Percentiles rank a stretch among this genome's conserved stretches.
phyloP scores from a whole-genome alignment of 306 rosid genomes.

The Lathyrus aphaca region DNA sequence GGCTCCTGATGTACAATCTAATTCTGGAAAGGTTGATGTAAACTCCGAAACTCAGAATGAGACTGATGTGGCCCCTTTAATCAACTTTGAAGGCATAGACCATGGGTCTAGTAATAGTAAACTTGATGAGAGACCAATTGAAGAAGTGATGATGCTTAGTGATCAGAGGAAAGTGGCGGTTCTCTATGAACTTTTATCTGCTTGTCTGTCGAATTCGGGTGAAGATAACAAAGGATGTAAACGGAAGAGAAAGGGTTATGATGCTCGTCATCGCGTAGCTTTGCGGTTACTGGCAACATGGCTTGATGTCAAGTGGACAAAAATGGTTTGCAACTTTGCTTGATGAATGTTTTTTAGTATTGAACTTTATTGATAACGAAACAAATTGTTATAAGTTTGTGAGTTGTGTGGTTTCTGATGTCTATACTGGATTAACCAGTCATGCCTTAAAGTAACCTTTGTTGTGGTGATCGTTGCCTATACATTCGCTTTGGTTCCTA shows the following conservation, averaged over 20 bases:
- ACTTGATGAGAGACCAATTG: constrained; percentile 58
- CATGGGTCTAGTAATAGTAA: constrained; percentile 38
- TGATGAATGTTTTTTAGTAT: constrained; percentile 29
- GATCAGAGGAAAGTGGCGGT: constrained; percentile 80
- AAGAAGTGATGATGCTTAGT: constrained; percentile 66
- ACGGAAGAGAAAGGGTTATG: constrained; percentile 79
- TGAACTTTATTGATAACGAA: constrained; percentile 24
- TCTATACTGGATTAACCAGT: constrained; percentile 27
- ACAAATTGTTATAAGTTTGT: constrained; percentile 22
- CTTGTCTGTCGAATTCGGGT: constrained; percentile 67
- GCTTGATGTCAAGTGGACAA: constrained; percentile 84
- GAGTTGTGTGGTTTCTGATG: too few relatives aligned
- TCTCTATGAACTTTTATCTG: constrained; percentile 82
- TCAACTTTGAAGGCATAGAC: constrained; percentile 39
- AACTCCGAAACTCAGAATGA: constrained; percentile 41
- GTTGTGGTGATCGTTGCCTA: constrained; percentile 15
- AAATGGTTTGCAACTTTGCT: constrained; percentile 80
- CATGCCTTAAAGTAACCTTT: constrained; percentile 23
- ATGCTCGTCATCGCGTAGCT: constrained; percentile 87
- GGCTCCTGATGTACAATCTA: constrained; percentile 47
- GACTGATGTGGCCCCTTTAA: constrained; percentile 29
- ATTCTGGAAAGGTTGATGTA: constrained; percentile 47
- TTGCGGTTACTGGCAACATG: constrained; percentile 76
- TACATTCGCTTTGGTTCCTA: constrained; percentile 26
- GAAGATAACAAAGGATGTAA: constrained; percentile 49